A percentile compares a stretch with the other conserved stretches of the same genome.
Evolutionary conservation across 179 eudicot genomes (phyloP).

Genomic region (Spergularia azorica): DNA sequence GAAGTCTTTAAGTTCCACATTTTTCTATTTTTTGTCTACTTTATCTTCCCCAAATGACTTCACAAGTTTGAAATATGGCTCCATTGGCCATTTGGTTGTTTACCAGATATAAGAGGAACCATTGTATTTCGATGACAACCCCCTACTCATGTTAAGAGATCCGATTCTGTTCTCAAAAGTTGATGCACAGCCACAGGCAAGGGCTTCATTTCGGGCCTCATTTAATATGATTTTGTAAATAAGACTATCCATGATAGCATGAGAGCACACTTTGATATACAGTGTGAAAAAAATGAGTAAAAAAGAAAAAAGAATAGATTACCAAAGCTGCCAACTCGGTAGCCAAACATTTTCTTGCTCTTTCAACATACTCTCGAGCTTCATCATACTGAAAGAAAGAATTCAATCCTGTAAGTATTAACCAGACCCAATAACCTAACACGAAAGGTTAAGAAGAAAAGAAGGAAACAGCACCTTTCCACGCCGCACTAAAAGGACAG

Average conservation of each 20-base stretch:
- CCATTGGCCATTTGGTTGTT: no score
- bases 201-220: no score
- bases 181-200: no score
- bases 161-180: no score
- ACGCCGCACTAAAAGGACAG: slow-evolving; percentile 86
- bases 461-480: slow-evolving; percentile 59
- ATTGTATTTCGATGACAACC: no score
- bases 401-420: slow-evolving; percentile 2
- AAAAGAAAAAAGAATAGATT: slow-evolving; percentile 29
- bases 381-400: slow-evolving; percentile 74
- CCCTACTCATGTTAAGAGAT: no score
- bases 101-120: no score
- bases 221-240: not conserved
- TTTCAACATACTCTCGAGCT: slow-evolving; percentile 94
- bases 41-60: no score
- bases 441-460: not conserved
- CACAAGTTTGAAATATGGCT: no score
- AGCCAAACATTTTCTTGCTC: slow-evolving; percentile 96
- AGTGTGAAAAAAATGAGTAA: not conserved
- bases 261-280: not conserved
- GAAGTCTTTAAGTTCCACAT: no score
- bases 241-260: not conserved
- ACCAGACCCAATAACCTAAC: not conserved
- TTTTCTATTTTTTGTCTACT: no score
- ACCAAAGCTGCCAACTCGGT: slow-evolving; percentile 99